Evolutionary conservation across 129 eudicot genomes (phyloP).

Genomic region (Rutidosis leptorrhynchoides): DNA sequence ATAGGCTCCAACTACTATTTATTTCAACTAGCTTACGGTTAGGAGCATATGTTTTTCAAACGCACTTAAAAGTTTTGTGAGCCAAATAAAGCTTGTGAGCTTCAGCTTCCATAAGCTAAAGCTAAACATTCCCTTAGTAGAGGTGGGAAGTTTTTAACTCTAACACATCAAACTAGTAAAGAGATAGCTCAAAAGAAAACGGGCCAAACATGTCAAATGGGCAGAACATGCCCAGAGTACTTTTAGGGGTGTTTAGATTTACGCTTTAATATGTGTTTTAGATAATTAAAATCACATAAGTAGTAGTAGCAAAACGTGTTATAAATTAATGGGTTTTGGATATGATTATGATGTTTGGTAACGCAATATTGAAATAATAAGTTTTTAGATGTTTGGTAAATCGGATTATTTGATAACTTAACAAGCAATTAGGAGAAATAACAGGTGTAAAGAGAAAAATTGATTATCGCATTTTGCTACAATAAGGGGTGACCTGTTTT

Average conservation of each 20-base stretch:
- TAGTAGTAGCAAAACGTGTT: constrained; percentile 18
- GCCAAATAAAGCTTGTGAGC: not conserved
- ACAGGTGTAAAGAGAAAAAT: no score
- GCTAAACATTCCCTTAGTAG: not conserved
- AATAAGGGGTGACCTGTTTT: no score
- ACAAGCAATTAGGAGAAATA: no score
- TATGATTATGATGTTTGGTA: no score
- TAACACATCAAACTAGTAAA: not conserved
- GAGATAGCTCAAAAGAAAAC: not conserved
- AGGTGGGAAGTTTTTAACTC: not conserved
- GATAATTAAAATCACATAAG: constrained; percentile 30
- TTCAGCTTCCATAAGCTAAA: not conserved
- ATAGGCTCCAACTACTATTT: not conserved
- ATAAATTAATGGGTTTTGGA: not conserved
- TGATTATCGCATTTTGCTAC: no score
- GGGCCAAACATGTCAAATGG: not conserved
- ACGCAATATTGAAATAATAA: no score
- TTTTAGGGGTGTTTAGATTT: constrained; percentile 40
- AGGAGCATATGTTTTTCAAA: not conserved
- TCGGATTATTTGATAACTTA: no score
- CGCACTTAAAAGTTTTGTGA: not conserved
- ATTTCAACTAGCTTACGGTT: not conserved
- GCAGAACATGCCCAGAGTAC: not conserved
- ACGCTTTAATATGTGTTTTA: constrained; percentile 58
- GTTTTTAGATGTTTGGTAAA: no score